Evolutionary conservation across 2,329 filamentous ascomycete species (phyloP).

Genomic region (Venturia asperata): DNA sequence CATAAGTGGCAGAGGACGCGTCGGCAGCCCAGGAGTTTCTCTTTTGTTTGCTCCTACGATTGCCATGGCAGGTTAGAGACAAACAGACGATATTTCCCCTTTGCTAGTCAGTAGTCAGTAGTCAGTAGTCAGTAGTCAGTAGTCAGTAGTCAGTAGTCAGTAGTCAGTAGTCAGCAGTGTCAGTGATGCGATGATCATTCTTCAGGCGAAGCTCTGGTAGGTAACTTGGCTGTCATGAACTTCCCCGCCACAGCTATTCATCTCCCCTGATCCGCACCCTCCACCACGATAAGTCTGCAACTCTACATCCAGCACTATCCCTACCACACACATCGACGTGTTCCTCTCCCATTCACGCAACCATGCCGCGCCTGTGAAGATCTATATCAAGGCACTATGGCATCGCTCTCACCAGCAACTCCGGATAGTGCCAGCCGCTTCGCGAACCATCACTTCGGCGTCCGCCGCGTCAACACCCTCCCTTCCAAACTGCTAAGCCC

Average conservation of each 20-base stretch:
- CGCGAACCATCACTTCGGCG: slow-evolving; percentile 23
- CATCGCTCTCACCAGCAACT: slow-evolving; percentile 23
- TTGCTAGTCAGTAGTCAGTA: not conserved
- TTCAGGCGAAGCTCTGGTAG: not conserved
- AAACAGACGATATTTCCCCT: not conserved
- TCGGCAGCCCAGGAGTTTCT: not conserved
- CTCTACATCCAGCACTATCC: not conserved
- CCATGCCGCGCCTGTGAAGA: not conserved
- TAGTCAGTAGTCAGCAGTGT: not conserved
- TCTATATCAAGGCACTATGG: not conserved
- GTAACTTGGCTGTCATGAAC: not conserved
- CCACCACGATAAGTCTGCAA: not conserved
- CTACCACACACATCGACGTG: slow-evolving; percentile 3
- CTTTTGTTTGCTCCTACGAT: not conserved
- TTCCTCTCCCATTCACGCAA: not conserved
- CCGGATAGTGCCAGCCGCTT: slow-evolving; percentile 27
- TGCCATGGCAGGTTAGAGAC: too few relatives aligned
- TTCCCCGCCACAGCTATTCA: not conserved
- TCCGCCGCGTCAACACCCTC: slow-evolving; percentile 44
- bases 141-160: too few relatives aligned
- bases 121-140: too few relatives aligned
- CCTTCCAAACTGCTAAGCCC: slow-evolving; percentile 35
- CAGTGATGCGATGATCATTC: not conserved
- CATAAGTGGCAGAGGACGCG: not conserved
- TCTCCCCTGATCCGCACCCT: not conserved